phyloP scores from a whole-genome alignment of 2,329 filamentous ascomycete species.

The Fusarium lateritium region DNA sequence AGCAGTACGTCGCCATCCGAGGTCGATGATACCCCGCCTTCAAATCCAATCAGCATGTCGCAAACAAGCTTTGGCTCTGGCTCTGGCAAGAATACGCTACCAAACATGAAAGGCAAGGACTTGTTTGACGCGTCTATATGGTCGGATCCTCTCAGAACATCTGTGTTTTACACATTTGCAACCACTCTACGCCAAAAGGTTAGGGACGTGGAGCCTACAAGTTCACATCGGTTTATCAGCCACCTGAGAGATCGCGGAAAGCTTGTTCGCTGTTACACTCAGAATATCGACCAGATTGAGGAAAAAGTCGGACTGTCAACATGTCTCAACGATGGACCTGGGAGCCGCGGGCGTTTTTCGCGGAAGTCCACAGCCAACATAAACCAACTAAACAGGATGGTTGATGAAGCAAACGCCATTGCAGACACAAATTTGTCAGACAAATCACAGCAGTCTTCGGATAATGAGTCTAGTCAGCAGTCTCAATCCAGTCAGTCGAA shows the following conservation, averaged over 20 bases:
- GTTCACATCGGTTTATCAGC: conserved; percentile 78
- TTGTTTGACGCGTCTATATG: conserved; percentile 80
- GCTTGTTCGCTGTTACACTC: conserved; percentile 80
- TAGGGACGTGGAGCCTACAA: conserved; percentile 73
- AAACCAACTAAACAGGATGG: conserved; percentile 56
- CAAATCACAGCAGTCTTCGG: conserved; percentile 37
- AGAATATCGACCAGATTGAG: conserved; percentile 83
- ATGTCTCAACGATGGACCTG: conserved; percentile 72
- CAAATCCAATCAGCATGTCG: conserved; percentile 58
- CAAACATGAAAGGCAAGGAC: conserved; percentile 78
- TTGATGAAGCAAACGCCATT: conserved; percentile 51
- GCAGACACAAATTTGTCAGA: conserved; percentile 42
- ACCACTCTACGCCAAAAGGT: conserved; percentile 77
- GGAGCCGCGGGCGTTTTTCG: conserved; percentile 72
- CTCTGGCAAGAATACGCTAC: conserved; percentile 58
- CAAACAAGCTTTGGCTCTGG: conserved; percentile 54
- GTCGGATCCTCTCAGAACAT: conserved; percentile 76
- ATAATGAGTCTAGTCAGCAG: conserved; percentile 41
- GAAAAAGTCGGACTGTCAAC: conserved; percentile 78
- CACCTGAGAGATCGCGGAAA: conserved; percentile 77
- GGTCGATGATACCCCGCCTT: conserved; percentile 60
- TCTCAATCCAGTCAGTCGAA: conserved; percentile 32
- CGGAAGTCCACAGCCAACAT: conserved; percentile 59
- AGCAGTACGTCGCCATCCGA: conserved; percentile 62
- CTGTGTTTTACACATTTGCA: conserved; percentile 80